A percentile compares a stretch with the other conserved stretches of the same genome.
Conservation (phyloP, 1,284 basidiomycete species). For the Agroathelia rolfsii region DNA sequence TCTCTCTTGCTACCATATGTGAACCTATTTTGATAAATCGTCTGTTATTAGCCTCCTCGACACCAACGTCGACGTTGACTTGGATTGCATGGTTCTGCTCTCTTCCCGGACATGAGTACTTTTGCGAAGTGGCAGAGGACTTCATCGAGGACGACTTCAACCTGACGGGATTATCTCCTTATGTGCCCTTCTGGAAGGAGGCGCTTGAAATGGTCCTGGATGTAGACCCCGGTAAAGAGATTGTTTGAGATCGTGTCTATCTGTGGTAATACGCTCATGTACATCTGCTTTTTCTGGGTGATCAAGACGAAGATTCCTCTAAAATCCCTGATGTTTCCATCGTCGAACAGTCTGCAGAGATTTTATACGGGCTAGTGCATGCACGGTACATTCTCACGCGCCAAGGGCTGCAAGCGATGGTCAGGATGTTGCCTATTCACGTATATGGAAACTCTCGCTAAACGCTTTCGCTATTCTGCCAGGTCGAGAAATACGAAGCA, state of each 20-base stretch:
- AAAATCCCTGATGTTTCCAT: conserved; percentile 94
- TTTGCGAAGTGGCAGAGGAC: conserved; percentile 94
- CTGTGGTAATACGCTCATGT: conserved; percentile 4
- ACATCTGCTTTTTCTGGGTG: conserved; percentile 4
- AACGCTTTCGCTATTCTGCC: conserved; percentile 15
- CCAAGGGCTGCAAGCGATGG: conserved; percentile 92
- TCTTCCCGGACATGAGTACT: conserved; percentile 97
- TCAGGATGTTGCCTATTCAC: conserved; percentile 27
- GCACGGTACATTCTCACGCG: conserved; percentile 95
- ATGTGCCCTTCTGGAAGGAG: conserved; percentile 99
- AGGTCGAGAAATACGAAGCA: conserved; percentile 95
- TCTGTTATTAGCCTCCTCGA: conserved; percentile 58
- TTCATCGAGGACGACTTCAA: conserved; percentile 99
- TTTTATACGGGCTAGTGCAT: conserved; percentile 96
- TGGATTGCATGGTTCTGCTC: conserved; percentile 99
- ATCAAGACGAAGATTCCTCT: conserved; percentile 82
- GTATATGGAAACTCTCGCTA: conserved; percentile 10
- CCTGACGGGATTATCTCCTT: conserved; percentile 87
- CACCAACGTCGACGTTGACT: conserved; percentile 79
- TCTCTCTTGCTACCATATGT: conserved; percentile 10
- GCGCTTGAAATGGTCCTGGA: conserved; percentile 99
- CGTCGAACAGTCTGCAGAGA: conserved; percentile 94
- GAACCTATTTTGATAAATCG: conserved; percentile 5
- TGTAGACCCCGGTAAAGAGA: conserved; percentile 94
- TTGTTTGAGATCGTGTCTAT: conserved; percentile 4